Evolutionary conservation across 1,284 basidiomycete species (phyloP).

Genomic region (Sporisorium reilianum): DNA sequence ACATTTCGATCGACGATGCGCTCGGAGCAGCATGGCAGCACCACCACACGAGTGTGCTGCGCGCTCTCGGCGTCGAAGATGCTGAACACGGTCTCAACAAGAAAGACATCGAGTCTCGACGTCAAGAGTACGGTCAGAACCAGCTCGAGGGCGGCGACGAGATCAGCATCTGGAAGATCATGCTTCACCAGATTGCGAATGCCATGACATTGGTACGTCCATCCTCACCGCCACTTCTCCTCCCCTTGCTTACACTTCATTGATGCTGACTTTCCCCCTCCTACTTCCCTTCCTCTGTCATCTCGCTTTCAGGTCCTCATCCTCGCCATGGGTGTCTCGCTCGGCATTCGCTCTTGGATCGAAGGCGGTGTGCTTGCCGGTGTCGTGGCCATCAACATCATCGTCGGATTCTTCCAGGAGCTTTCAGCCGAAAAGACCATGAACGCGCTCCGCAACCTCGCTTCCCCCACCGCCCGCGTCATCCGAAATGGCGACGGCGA

Average conservation of each 20-base stretch:
- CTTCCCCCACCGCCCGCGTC: slow-evolving; percentile 76
- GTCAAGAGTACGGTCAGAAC: slow-evolving; percentile 61
- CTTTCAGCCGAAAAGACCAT: slow-evolving; percentile 75
- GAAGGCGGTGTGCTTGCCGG: slow-evolving; percentile 77
- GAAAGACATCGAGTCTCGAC: slow-evolving; percentile 46
- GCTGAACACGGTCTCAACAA: slow-evolving; percentile 56
- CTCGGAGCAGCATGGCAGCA: slow-evolving; percentile 43
- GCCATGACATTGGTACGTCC: slow-evolving; percentile 62
- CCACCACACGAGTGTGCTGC: slow-evolving; percentile 49
- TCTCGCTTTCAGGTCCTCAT: slow-evolving; percentile 69
- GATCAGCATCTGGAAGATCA: slow-evolving; percentile 57
- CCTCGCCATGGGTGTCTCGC: slow-evolving; percentile 77
- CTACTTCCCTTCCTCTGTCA: slow-evolving; percentile 9
- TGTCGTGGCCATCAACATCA: slow-evolving; percentile 73
- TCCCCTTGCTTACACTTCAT: neutral
- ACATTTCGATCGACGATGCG: slow-evolving; percentile 41
- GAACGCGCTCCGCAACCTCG: slow-evolving; percentile 75
- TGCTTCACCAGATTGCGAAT: slow-evolving; percentile 66
- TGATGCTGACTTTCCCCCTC: neutral
- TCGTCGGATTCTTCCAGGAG: slow-evolving; percentile 74
- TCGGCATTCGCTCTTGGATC: slow-evolving; percentile 75
- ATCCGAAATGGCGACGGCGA: slow-evolving; percentile 73
- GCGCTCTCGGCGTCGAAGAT: slow-evolving; percentile 46
- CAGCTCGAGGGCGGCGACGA: slow-evolving; percentile 64
- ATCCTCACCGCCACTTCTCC: slow-evolving; percentile 6